Base-by-base conservation (phyloP, 306 rosid genomes). In the Hippophae rhamnoides region DNA sequence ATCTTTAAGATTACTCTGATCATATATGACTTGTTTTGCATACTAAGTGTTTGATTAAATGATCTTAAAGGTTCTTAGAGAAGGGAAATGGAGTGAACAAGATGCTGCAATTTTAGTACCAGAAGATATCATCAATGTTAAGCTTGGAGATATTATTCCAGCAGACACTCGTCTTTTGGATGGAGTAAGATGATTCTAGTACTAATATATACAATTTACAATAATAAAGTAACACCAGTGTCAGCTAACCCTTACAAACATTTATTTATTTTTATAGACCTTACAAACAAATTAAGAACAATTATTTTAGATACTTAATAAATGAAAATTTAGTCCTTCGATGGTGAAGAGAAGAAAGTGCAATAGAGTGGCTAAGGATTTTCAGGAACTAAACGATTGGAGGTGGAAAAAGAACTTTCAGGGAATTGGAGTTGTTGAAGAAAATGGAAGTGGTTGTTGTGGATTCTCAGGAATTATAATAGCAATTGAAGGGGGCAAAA, bases 111-210 rank as follows among this genome's bases (percentile, higher is more conserved):
- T 80, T 56, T 72, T 90, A 64, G 95, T 84, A 47, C 97, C 95
- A 0, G 97, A 95, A 69, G 97, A 89, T 14, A 70, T 89, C 25
- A 58, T 89, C 8, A 89, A 95, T 66, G 49, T 90, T 43, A 90
- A 90, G 77, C 64, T 90, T 57, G 97, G 97, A 53, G 97, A 90
- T 55, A 90, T 90, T 0, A 10, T 90, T 18, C 95, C 97, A 5
- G 97, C 95, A 0, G 97, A 90, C 70, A 86, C 94, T 60, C 94
- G 97, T 72, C 85, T 89, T 14, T 71, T 89, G 67, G 94, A 84
- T 0, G 97, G 97, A 47, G 97, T 18, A 18, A 18, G 23, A 18
- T 18, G 23, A 18, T 18, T 18, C 23, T 18, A 18, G 18, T 18
- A 18, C 18, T 18, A 18, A 18, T 18, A 18, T 18, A 18, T 18